Conservation (phyloP, 192 early-diverging fungal species). For the Spinellus fusiger region DNA sequence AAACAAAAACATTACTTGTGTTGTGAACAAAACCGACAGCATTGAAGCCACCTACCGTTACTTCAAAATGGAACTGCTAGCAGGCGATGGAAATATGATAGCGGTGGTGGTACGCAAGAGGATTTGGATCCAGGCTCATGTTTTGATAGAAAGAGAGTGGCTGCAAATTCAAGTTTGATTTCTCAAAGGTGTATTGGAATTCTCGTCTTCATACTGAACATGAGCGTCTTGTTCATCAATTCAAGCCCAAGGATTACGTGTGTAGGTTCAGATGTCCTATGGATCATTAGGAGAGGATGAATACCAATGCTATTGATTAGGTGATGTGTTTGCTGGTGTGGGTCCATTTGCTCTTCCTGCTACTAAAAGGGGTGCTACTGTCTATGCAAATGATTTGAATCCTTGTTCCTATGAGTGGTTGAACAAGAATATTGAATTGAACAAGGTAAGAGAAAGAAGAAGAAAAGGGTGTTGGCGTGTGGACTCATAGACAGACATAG, state of each 20-base stretch:
- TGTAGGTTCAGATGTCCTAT: slow-evolving; percentile 41
- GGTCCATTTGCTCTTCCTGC: slow-evolving; percentile 96
- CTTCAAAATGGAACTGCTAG: slow-evolving; percentile 96
- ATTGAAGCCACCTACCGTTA: slow-evolving; percentile 96
- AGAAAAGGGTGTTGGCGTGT: neutral
- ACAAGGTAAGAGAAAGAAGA: slow-evolving; percentile 61
- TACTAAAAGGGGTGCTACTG: slow-evolving; percentile 70
- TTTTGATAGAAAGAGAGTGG: slow-evolving; percentile 73
- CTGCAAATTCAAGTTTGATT: slow-evolving; percentile 90
- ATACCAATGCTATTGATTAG: neutral
- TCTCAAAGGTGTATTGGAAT: slow-evolving; percentile 99
- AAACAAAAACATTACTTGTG: slow-evolving; percentile 77
- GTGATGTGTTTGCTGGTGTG: slow-evolving; percentile 96
- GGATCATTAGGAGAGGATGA: neutral
- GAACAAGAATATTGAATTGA: slow-evolving; percentile 71
- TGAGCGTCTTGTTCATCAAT: slow-evolving; percentile 78
- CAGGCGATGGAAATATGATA: slow-evolving; percentile 80
- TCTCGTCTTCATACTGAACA: slow-evolving; percentile 94
- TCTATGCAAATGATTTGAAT: slow-evolving; percentile 98
- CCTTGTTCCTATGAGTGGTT: slow-evolving; percentile 81
- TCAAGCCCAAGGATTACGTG: slow-evolving; percentile 62
- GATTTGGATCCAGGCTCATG: neutral
- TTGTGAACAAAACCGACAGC: slow-evolving; percentile 94
- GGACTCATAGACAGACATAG: neutral
- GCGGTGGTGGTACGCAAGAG: slow-evolving; percentile 67